Conservation (phyloP, 2,329 filamentous ascomycete species). For the Pestalotiopsis fici region DNA sequence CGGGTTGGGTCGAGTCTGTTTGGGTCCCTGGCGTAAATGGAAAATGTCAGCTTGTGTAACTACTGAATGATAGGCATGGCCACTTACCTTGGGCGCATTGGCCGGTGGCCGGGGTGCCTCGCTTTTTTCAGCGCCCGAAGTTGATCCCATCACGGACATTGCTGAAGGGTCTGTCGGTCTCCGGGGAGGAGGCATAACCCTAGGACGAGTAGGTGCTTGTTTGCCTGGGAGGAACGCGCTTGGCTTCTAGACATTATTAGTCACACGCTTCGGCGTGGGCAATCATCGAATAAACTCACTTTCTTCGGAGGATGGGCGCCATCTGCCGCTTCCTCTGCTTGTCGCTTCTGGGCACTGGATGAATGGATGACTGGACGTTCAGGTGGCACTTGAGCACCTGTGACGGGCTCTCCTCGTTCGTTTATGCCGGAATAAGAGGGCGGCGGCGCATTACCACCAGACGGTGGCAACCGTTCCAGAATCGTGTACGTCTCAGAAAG, state of each 20-base stretch:
- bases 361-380: conserved; percentile 31
- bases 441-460: conserved; percentile 2
- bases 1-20: conserved; percentile 9
- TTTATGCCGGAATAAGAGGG: conserved; percentile 22
- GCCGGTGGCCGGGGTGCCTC: conserved; percentile 11
- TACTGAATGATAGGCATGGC: conserved; percentile 10
- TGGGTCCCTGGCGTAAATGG: background rate
- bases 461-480: conserved; percentile 18
- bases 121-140: conserved; percentile 8
- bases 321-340: conserved; percentile 20
- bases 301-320: conserved; percentile 24
- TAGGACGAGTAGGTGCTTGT: conserved; percentile 23
- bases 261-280: background rate
- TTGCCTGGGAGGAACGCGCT: conserved; percentile 18
- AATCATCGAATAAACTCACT: conserved; percentile 17
- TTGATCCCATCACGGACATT: conserved; percentile 27
- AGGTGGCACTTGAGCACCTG: conserved; percentile 16
- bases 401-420: conserved; percentile 28
- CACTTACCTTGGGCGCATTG: conserved; percentile 23
- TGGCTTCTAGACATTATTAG: conserved; percentile 16
- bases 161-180: conserved; percentile 29
- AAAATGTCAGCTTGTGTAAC: background rate
- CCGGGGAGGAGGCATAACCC: conserved; percentile 25
- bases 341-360: conserved; percentile 26
- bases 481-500: conserved; percentile 27